Evolutionary conservation across 2,329 filamentous ascomycete genomes (phyloP).

Genomic region (Fusarium sp.): DNA sequence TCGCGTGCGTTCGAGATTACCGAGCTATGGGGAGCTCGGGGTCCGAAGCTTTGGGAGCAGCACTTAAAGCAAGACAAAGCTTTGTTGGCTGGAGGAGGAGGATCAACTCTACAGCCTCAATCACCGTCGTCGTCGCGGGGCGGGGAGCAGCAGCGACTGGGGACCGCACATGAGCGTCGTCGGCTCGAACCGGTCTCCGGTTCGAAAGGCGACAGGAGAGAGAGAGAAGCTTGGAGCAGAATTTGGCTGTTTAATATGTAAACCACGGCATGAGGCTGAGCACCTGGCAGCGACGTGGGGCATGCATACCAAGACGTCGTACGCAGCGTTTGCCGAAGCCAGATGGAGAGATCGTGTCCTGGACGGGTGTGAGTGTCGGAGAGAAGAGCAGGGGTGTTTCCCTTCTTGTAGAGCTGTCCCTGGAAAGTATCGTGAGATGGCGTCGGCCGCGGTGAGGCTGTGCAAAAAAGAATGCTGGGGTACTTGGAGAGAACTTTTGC

Average conservation of each 20-base stretch:
- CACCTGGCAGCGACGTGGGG: conserved; percentile 39
- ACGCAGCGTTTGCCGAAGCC: conserved; percentile 21
- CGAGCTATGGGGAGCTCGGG: conserved; percentile 27
- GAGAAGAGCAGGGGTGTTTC: conserved; percentile 23
- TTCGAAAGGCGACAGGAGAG: conserved; percentile 38
- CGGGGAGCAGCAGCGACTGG: conserved; percentile 45
- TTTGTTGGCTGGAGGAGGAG: conserved; percentile 14
- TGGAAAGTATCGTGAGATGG: conserved; percentile 37
- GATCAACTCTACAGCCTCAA: conserved; percentile 12
- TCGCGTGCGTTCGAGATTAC: conserved; percentile 25
- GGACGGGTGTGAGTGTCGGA: conserved; percentile 2
- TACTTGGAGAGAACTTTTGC: conserved; percentile 15
- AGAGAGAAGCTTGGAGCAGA: conserved; percentile 19
- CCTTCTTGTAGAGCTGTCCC: conserved; percentile 21
- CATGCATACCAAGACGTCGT: conserved; percentile 7
- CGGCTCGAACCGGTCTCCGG: conserved; percentile 41
- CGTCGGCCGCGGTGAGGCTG: conserved; percentile 43
- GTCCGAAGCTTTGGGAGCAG: conserved; percentile 7
- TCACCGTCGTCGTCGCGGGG: conserved; percentile 50
- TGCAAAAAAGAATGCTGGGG: conserved; percentile 36
- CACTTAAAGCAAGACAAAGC: neutral
- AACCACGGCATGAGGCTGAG: conserved; percentile 48
- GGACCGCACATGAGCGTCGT: conserved; percentile 47
- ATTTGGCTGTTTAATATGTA: conserved; percentile 24
- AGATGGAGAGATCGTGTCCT: conserved; percentile 6